Conservation (phyloP, 306 rosid species). For the Citrullus colocynthis region DNA sequence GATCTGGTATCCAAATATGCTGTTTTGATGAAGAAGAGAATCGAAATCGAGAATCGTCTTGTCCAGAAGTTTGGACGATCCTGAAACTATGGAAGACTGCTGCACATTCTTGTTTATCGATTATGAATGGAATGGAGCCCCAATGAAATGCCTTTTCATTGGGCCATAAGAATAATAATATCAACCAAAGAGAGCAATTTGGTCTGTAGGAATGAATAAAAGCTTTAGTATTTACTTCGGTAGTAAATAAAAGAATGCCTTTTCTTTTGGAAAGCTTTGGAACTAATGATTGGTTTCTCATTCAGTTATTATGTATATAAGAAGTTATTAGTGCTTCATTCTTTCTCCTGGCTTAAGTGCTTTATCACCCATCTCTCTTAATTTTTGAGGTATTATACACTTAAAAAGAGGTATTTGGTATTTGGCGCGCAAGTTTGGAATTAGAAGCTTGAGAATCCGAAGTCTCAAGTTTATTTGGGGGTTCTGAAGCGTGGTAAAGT, state of each 20-base stretch:
- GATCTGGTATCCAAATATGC: constrained; percentile 45
- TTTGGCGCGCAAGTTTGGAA: too few relatives aligned
- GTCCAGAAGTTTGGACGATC: constrained; percentile 57
- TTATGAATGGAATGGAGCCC: neutral
- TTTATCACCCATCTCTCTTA: neutral
- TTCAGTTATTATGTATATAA: neutral
- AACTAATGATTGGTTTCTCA: neutral
- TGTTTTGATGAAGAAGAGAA: constrained; percentile 60
- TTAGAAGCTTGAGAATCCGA: too few relatives aligned
- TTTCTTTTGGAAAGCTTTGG: neutral
- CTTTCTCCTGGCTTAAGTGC: neutral
- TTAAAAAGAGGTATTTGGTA: too few relatives aligned
- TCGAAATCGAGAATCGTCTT: constrained; percentile 67
- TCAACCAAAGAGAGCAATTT: neutral
- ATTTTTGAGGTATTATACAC: too few relatives aligned
- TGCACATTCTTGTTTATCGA: neutral
- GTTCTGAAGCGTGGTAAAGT: too few relatives aligned
- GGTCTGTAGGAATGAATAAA: neutral
- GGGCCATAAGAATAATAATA: neutral
- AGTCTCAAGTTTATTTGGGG: too few relatives aligned
- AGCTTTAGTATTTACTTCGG: neutral
- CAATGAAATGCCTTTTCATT: neutral
- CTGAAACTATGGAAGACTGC: constrained; percentile 11
- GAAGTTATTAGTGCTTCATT: neutral
- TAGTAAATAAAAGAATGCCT: neutral